phyloP scores from a whole-genome alignment of 352 stramenopile species.

The Phytophthora uliginosa region DNA sequence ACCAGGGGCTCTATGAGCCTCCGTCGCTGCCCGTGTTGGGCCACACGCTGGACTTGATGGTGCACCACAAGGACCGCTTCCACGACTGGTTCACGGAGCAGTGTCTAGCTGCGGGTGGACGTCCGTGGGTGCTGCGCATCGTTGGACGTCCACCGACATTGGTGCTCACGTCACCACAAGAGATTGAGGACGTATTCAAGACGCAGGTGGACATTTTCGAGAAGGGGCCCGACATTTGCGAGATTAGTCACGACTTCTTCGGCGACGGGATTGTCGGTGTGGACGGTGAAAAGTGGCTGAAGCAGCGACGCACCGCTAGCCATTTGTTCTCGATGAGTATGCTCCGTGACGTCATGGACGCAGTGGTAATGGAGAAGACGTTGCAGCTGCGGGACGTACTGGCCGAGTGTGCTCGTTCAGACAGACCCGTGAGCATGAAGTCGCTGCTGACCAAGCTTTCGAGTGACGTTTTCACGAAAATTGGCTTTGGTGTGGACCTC shows the following conservation, averaged over 20 bases:
- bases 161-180: conserved; percentile 28
- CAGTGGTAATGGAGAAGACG: conserved; percentile 41
- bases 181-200: conserved; percentile 41
- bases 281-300: conserved; percentile 60
- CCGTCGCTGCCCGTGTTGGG: conserved; percentile 42
- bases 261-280: conserved; percentile 59
- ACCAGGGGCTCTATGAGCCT: conserved; percentile 27
- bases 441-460: conserved; percentile 33
- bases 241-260: conserved; percentile 47
- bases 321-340: conserved; percentile 83
- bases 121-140: conserved; percentile 51
- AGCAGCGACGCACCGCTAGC: conserved; percentile 79
- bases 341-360: conserved; percentile 57
- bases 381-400: conserved; percentile 38
- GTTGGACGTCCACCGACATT: conserved; percentile 37
- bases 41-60: conserved; percentile 39
- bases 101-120: conserved; percentile 33
- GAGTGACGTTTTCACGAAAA: conserved; percentile 42
- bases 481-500: conserved; percentile 42
- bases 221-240: conserved; percentile 32
- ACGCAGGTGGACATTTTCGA: conserved; percentile 63
- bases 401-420: conserved; percentile 9
- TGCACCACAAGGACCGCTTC: conserved; percentile 44
- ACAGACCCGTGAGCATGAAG: conserved; percentile 37
- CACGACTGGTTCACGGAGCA: conserved; percentile 69